phyloP scores from a whole-genome alignment of 1,139 yeast genomes.

The Pichia sp. region DNA sequence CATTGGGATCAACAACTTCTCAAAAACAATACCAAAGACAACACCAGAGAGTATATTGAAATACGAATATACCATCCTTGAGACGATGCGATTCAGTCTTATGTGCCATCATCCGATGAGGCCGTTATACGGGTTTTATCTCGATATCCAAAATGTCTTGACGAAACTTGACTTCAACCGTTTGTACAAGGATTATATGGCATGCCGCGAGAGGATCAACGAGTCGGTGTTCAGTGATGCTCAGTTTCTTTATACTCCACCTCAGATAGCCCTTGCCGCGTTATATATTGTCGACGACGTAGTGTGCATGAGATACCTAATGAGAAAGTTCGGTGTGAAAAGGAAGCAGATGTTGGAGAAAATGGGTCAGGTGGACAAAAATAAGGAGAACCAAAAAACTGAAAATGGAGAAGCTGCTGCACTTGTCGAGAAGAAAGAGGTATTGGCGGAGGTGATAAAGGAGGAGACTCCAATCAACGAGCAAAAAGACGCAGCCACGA shows the following conservation, averaged over 20 bases:
- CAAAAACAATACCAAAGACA: conserved; percentile 62
- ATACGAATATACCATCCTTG: conserved; percentile 72
- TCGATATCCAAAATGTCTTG: conserved; percentile 75
- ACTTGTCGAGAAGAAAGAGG: not conserved
- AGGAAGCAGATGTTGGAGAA: conserved; percentile 21
- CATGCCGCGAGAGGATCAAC: conserved; percentile 58
- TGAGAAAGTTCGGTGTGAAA: conserved; percentile 43
- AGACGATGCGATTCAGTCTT: conserved; percentile 71
- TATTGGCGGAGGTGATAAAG: not conserved
- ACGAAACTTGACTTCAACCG: conserved; percentile 36
- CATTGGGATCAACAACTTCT: conserved; percentile 79
- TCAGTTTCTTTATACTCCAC: conserved; percentile 77
- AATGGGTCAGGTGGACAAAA: conserved; percentile 11
- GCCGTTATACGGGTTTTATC: conserved; percentile 86
- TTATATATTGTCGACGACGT: conserved; percentile 61
- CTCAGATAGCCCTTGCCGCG: conserved; percentile 90
- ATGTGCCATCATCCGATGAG: conserved; percentile 84
- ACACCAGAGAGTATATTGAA: conserved; percentile 65
- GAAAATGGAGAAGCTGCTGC: conserved; percentile 12
- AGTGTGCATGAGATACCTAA: conserved; percentile 63
- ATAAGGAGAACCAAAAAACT: conserved; percentile 2
- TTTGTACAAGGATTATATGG: conserved; percentile 58
- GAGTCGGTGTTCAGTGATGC: conserved; percentile 72
- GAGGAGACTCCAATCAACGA: not conserved
- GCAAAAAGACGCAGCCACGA: not conserved